Evolutionary conservation across 148 eudicot species (phyloP).

Genomic region (Amaranthus hypochondriacus): DNA sequence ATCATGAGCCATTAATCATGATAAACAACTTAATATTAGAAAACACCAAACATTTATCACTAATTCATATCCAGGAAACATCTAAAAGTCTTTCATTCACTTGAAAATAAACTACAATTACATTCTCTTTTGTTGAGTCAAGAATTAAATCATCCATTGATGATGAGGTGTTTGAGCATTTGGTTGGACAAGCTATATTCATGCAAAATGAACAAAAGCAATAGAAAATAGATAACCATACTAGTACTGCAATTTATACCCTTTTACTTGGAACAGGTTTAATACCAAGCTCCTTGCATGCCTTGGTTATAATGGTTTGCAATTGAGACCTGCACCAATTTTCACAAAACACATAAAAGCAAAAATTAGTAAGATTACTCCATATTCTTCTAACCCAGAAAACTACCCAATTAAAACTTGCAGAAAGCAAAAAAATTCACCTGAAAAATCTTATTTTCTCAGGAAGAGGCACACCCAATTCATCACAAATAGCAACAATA

Average conservation of each 20-base stretch:
- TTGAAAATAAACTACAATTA: no score
- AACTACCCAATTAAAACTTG: background rate
- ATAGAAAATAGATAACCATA: background rate
- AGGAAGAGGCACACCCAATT: constrained; percentile 81
- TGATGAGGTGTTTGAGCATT: no score
- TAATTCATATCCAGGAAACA: no score
- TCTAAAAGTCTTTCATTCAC: no score
- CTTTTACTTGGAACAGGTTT: constrained; percentile 86
- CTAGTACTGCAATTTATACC: constrained; percentile 31
- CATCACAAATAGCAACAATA: constrained; percentile 57
- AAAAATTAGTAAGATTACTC: constrained; percentile 12
- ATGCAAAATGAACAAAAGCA: background rate
- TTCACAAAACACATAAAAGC: background rate
- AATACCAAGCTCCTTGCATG: constrained; percentile 81
- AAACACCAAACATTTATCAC: no score
- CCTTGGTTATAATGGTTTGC: constrained; percentile 93
- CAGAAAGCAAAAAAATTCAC: constrained; percentile 24
- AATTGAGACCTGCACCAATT: constrained; percentile 68
- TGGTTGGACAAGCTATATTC: background rate
- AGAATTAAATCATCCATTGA: no score
- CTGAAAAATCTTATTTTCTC: constrained; percentile 79
- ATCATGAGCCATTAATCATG: background rate
- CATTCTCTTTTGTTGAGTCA: no score
- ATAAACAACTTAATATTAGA: background rate
- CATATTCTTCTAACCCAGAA: background rate